Percentiles rank a stretch among this genome's conserved stretches.
phyloP scores from a whole-genome alignment of 78 protist genomes.

The Planoprotostelium fungivorum region DNA sequence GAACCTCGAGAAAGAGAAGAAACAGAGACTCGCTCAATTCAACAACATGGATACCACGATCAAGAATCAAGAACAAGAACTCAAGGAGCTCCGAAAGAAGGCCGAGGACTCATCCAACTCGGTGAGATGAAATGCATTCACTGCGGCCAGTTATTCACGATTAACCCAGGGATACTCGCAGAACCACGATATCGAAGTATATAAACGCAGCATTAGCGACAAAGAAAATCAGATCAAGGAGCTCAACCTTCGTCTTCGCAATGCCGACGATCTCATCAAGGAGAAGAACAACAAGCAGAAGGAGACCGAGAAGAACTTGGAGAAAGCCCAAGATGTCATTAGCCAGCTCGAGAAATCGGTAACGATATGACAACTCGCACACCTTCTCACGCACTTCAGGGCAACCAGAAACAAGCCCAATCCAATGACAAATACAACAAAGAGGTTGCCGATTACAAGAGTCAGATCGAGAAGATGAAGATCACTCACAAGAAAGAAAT shows the following conservation, averaged over 20 bases:
- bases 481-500: neutral
- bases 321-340: neutral
- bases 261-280: neutral
- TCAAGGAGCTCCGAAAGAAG: neutral
- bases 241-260: neutral
- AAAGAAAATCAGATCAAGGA: neutral
- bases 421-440: neutral
- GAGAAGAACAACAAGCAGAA: neutral
- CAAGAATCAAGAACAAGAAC: neutral
- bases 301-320: neutral
- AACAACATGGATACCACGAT: neutral
- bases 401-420: neutral
- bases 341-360: neutral
- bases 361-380: neutral
- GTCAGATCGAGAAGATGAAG: neutral
- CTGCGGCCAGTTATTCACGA: neutral
- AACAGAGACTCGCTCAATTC: neutral
- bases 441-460: neutral
- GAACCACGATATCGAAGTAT: neutral
- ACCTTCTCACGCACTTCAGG: neutral
- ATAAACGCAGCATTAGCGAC: neutral
- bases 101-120: neutral
- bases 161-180: neutral
- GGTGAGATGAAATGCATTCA: neutral
- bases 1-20: neutral